Conservation (phyloP, 2,329 filamentous ascomycete genomes). For the Neofusicoccum cordaticola region DNA sequence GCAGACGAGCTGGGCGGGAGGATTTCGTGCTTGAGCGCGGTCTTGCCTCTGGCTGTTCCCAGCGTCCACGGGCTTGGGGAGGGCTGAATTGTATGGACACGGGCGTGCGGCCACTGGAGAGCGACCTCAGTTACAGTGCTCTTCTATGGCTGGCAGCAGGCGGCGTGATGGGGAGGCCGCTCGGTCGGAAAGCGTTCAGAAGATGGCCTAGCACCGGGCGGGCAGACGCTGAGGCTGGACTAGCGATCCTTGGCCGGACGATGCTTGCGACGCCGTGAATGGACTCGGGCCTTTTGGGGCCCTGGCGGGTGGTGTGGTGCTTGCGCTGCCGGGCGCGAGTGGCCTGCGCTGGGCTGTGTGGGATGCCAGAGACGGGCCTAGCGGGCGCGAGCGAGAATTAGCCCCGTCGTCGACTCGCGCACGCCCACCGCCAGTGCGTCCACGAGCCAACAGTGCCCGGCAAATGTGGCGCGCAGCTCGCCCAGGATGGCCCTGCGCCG, state of each 20-base stretch:
- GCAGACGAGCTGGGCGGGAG: slow-evolving; percentile 10
- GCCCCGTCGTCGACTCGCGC: slow-evolving; percentile 11
- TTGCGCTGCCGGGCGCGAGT: slow-evolving; percentile 7
- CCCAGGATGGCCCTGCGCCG: slow-evolving; percentile 11
- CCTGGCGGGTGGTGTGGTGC: slow-evolving; percentile 15
- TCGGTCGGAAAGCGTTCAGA: slow-evolving; percentile 22
- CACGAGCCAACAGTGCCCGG: slow-evolving; percentile 10
- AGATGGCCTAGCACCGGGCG: slow-evolving; percentile 22
- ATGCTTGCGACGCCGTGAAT: slow-evolving; percentile 19
- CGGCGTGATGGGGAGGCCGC: slow-evolving; percentile 20
- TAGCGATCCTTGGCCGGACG: slow-evolving; percentile 20
- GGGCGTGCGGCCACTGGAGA: slow-evolving; percentile 8
- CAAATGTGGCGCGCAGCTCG: slow-evolving; percentile 9
- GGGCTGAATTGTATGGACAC: slow-evolving; percentile 11
- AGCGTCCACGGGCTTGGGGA: slow-evolving; percentile 12
- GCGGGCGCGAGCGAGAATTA: slow-evolving; percentile 8
- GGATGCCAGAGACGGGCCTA: slow-evolving; percentile 11
- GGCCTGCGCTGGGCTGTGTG: slow-evolving; percentile 7
- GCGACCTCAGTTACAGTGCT: slow-evolving; percentile 8
- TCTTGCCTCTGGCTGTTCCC: slow-evolving; percentile 13
- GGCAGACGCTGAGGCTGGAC: slow-evolving; percentile 15
- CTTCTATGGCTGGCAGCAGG: slow-evolving; percentile 19
- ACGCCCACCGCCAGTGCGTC: slow-evolving; percentile 9
- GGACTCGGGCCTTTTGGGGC: slow-evolving; percentile 21
- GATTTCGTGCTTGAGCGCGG: slow-evolving; percentile 5